These are phyloP conservation scores for Fusarium devonianum DNA, from an alignment of 2,329 filamentous ascomycete genomes.

Conservation along the genomic window DNA sequence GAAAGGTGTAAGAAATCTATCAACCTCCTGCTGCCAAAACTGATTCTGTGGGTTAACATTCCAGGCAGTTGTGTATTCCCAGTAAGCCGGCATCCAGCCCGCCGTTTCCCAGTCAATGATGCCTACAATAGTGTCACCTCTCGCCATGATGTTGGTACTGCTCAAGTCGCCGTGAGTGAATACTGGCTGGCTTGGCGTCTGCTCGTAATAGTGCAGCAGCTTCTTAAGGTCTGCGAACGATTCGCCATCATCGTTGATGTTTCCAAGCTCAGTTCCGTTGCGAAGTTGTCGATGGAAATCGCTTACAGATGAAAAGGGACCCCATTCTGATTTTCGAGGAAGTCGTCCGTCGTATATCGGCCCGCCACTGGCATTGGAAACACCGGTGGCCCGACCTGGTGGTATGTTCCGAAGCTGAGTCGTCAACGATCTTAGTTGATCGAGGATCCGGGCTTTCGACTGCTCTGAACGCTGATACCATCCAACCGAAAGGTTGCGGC, in stretches of 20 bases:
- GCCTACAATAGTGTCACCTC: constrained; percentile 51
- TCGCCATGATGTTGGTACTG: constrained; percentile 52
- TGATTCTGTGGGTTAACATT: constrained; percentile 25
- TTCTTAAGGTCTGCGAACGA: constrained; percentile 7
- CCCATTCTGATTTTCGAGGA: constrained; percentile 27
- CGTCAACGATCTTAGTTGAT: background rate
- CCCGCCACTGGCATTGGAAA: constrained; percentile 31
- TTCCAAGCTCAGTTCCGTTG: background rate
- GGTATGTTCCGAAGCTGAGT: constrained; percentile 28
- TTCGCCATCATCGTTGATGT: background rate
- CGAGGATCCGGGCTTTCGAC: background rate
- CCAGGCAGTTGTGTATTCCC: constrained; percentile 43
- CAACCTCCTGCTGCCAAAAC: constrained; percentile 33
- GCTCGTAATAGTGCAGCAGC: constrained; percentile 33
- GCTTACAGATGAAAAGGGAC: constrained; percentile 38
- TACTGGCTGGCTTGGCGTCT: constrained; percentile 30
- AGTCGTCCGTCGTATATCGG: constrained; percentile 38
- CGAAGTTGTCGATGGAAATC: constrained; percentile 40
- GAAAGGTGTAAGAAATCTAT: constrained; percentile 22
- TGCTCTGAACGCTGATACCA: constrained; percentile 3
- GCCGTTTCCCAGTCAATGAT: constrained; percentile 51
- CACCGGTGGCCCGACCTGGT: constrained; percentile 3
- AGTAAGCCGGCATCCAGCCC: constrained; percentile 47
- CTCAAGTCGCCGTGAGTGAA: constrained; percentile 58
- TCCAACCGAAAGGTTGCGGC: background rate